Conservation (phyloP, 305 asterid genomes). For the Fraxinus angustifolia region DNA sequence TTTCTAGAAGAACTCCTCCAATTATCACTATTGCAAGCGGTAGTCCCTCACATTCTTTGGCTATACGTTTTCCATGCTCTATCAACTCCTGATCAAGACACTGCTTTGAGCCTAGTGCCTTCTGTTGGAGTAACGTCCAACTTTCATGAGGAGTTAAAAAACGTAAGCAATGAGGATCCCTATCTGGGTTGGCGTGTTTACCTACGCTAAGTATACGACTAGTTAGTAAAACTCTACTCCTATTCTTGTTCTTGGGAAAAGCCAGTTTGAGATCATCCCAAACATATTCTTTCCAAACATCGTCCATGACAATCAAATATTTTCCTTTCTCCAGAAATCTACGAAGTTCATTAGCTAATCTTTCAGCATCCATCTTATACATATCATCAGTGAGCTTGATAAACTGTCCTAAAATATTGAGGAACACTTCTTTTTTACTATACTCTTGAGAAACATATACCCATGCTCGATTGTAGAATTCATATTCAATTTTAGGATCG, state of each 20-base stretch:
- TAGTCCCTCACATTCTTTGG: conserved; percentile 35
- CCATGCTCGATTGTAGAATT: conserved; percentile 54
- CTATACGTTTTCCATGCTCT: conserved; percentile 34
- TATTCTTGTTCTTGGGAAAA: conserved; percentile 49
- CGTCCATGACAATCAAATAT: conserved; percentile 58
- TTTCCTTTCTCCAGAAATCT: conserved; percentile 34
- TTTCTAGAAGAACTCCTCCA: conserved; percentile 53
- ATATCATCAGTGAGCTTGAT: conserved; percentile 22
- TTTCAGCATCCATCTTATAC: conserved; percentile 30
- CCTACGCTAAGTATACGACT: conserved; percentile 30
- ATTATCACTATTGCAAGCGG: conserved; percentile 65
- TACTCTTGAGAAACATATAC: conserved; percentile 53
- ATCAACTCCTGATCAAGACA: conserved; percentile 37
- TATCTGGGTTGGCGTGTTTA: conserved; percentile 30
- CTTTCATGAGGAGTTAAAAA: conserved; percentile 39
- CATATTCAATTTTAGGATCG: conserved; percentile 35
- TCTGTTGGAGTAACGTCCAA: conserved; percentile 44
- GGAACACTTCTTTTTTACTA: conserved; percentile 45
- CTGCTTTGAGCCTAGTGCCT: conserved; percentile 39
- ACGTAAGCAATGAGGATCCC: conserved; percentile 40
- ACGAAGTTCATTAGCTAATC: conserved; percentile 31
- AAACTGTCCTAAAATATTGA: conserved; percentile 35
- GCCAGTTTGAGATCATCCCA: conserved; percentile 55
- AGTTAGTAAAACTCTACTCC: conserved; percentile 52
- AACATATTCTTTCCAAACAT: conserved; percentile 46